Conservation (phyloP, 768 basidiomycete genomes). For the Mycena sanguinolenta region DNA sequence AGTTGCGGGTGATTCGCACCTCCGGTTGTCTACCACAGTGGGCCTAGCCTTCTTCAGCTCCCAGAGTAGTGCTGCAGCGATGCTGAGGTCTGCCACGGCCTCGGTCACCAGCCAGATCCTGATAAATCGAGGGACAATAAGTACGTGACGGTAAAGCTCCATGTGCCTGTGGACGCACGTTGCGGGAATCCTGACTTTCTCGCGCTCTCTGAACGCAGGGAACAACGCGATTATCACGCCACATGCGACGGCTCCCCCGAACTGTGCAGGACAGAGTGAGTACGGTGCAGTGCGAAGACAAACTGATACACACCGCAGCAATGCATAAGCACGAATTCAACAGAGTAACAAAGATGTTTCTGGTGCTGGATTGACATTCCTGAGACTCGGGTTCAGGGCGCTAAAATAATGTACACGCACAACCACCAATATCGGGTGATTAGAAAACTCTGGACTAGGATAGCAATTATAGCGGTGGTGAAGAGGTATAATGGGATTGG, state of each 20-base stretch:
- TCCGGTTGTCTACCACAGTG: slow-evolving; percentile 9
- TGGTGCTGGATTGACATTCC: slow-evolving; percentile 12
- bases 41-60: slow-evolving; percentile 21
- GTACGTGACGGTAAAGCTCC: slow-evolving; percentile 10
- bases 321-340: not conserved
- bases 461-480: slow-evolving; percentile 21
- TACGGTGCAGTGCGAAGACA: slow-evolving; percentile 11
- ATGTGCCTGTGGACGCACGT: slow-evolving; percentile 3
- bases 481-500: slow-evolving; percentile 16
- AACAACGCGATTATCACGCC: slow-evolving; percentile 6
- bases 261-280: slow-evolving; percentile 8
- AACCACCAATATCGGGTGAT: slow-evolving; percentile 24
- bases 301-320: not conserved
- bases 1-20: slow-evolving; percentile 14
- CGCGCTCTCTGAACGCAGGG: slow-evolving; percentile 15
- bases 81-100: slow-evolving; percentile 20
- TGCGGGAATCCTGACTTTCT: slow-evolving; percentile 10
- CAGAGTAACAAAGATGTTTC: slow-evolving; percentile 17
- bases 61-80: slow-evolving; percentile 23
- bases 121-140: not conserved
- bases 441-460: slow-evolving; percentile 25
- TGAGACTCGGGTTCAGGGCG: not conserved
- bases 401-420: not conserved
- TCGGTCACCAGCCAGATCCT: slow-evolving; percentile 14
- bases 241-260: slow-evolving; percentile 10